Evolutionary conservation across 148 eudicot genomes (phyloP), one percentile per base, ranked within the genome.

Genomic region (Vaccinium vitisidaea): DNA sequence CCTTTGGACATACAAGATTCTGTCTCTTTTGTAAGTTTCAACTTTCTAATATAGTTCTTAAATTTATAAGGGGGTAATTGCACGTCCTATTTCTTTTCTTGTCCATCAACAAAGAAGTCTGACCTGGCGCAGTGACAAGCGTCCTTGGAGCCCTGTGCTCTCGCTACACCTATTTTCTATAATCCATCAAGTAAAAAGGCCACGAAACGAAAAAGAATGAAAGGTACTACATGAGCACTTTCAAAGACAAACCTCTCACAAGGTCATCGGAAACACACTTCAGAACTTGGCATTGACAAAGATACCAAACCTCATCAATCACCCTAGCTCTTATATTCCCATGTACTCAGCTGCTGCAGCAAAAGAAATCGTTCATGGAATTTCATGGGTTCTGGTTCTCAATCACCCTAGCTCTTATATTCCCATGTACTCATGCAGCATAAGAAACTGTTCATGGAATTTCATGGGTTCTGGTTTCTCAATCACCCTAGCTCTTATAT

Each of bases 401-500:
- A 50, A 50, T 52, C 59, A 77, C 16, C 75, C 80, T 0, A 13
- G 80, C 21, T 52, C 32, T 50, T 21, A 50, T 1, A 23, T 77
- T 52, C 80, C 56, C 16, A 48, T 4, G 39, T 25, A 77, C 80
- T 77, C 74, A 59, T 58, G 46, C 81, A 76, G 56, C 80, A 19
- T 25, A 78, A 53, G 8, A 55, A 77, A 54, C 27, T 2, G 13
- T 27, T 79, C 21, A 79, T 16, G 23, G 19, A 21, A 77, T 77
- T 30, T 23, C 49, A 15, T 1, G 65, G 78, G 43, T 16, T 27
- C 59, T 18, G 54, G 43, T 27, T 78, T 84, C 32, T 63, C 32
- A 50, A 49, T 50, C 58, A 77, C 16, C 75, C 80, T 1, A 23
- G 80, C 19, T 52, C 32, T 49, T 21, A 50, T 1, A n/a, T 77